Conservation (phyloP, 1,139 yeast genomes). For the Debaryomyces sp. region DNA sequence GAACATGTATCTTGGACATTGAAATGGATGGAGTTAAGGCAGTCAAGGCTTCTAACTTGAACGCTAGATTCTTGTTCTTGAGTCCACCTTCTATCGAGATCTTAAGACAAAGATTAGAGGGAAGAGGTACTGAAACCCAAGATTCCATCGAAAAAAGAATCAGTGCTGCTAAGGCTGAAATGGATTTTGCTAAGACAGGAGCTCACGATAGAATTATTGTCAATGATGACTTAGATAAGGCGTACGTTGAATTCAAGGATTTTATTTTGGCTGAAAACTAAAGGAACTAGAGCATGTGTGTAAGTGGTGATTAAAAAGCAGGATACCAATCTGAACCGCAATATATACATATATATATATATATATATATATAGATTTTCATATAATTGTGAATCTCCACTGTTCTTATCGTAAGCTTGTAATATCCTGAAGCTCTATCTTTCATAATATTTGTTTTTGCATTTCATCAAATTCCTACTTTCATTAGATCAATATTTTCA, state of each 20-base stretch:
- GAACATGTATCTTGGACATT: constrained; percentile 87
- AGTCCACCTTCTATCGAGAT: constrained; percentile 91
- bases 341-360: neutral
- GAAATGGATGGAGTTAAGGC: constrained; percentile 99
- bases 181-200: constrained; percentile 86
- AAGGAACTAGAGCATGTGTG: neutral
- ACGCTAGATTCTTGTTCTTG: constrained; percentile 83
- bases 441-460: neutral
- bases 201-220: constrained; percentile 90
- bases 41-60: constrained; percentile 78
- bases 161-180: constrained; percentile 81
- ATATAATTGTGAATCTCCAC: neutral
- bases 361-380: neutral
- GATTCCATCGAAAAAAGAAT: constrained; percentile 85
- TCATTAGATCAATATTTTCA: neutral
- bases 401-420: neutral
- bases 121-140: constrained; percentile 92
- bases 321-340: neutral
- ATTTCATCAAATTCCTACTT: neutral
- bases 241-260: constrained; percentile 76
- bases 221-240: constrained; percentile 88
- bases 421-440: neutral
- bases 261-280: constrained; percentile 56
- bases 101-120: constrained; percentile 70
- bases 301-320: neutral